Evolutionary conservation across 306 rosid species (phyloP).

Genomic region (Glycyrrhiza uralensis): DNA sequence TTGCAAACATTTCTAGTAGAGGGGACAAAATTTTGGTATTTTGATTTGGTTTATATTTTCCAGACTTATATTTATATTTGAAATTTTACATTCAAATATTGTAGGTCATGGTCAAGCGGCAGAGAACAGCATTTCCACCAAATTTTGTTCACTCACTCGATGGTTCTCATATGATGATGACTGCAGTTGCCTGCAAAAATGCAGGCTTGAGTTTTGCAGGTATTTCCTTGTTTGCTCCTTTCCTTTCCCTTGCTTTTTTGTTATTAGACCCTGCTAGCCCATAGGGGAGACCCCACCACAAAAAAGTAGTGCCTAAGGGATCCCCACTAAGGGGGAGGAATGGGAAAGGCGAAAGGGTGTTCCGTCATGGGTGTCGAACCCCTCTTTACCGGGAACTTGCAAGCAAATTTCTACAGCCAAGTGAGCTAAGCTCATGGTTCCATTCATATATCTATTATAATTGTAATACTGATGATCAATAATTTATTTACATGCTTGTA

Average conservation of each 20-base stretch:
- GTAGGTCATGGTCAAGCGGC: conserved; percentile 75
- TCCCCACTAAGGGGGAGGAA: background rate
- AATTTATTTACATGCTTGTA: conserved; percentile 35
- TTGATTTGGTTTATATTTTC: background rate
- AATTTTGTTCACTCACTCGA: conserved; percentile 97
- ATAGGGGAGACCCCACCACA: background rate
- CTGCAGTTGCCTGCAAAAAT: conserved; percentile 85
- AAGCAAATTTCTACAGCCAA: background rate
- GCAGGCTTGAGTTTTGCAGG: conserved; percentile 91
- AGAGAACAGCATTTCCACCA: conserved; percentile 92
- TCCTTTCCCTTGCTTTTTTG: background rate
- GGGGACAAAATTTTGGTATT: background rate
- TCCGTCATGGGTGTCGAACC: background rate
- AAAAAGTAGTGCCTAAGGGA: background rate
- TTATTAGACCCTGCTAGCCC: background rate
- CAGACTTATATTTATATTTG: conserved; percentile 3
- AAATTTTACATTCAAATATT: conserved; percentile 14
- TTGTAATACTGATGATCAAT: background rate
- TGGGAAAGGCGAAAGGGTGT: background rate
- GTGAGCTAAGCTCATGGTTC: conserved; percentile 5
- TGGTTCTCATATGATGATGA: conserved; percentile 99
- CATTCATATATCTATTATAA: background rate
- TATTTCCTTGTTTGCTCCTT: conserved; percentile 29
- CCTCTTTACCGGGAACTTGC: background rate
- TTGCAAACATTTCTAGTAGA: background rate